These are phyloP conservation scores for Dorcoceras hygrometricum DNA, from an alignment of 257 asterid genomes.

Conservation along the genomic window DNA sequence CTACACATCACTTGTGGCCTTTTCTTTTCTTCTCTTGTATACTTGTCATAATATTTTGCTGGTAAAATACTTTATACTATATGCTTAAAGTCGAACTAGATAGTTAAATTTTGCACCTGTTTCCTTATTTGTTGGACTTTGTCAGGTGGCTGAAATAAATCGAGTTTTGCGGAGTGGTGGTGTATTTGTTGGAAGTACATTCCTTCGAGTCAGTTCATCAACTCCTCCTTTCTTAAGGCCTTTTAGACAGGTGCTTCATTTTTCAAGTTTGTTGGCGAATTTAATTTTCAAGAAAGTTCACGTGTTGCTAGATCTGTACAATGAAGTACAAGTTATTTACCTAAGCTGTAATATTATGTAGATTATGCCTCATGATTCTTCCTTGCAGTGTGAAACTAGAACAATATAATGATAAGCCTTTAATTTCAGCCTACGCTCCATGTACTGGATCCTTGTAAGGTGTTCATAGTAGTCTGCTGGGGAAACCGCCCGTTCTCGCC, in stretches of 20 bases:
- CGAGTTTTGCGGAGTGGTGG: constrained; percentile 84
- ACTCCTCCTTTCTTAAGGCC: constrained; percentile 67
- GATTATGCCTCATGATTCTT: not conserved
- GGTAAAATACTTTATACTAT: constrained; percentile 5
- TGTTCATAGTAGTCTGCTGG: no score
- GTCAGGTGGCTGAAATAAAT: constrained; percentile 85
- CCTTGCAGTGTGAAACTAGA: not conserved
- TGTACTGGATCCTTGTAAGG: no score
- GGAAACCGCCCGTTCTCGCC: no score
- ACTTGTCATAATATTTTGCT: not conserved
- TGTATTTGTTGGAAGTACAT: constrained; percentile 82
- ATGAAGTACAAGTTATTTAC: not conserved
- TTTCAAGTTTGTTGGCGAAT: not conserved
- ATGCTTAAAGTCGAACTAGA: not conserved
- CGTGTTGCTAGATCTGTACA: not conserved
- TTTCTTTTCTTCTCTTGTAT: constrained; percentile 1
- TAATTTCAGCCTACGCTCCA: no score
- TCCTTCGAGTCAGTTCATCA: constrained; percentile 69
- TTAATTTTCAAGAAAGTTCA: not conserved
- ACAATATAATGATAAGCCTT: not conserved
- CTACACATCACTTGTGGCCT: not conserved
- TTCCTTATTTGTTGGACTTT: constrained; percentile 13
- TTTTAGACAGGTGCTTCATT: constrained; percentile 53
- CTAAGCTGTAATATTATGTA: not conserved
- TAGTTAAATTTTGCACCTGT: constrained; percentile 3